Percentiles rank a stretch among this genome's conserved stretches.
Evolutionary conservation across 1,284 basidiomycete species (phyloP).

Genomic region (Malassezia caprae): DNA sequence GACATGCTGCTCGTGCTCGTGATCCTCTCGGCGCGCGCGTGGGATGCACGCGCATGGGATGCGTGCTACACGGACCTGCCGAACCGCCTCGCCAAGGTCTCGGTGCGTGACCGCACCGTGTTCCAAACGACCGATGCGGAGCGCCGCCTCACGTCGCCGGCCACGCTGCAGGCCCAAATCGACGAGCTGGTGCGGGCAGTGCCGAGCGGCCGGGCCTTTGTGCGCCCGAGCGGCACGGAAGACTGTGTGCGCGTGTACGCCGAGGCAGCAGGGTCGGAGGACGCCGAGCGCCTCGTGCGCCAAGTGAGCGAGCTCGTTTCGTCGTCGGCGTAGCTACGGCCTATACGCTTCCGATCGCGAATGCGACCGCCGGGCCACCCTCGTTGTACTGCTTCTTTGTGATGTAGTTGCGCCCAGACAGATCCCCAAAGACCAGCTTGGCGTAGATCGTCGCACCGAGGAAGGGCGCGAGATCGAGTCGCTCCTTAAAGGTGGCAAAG

Average conservation of each 20-base stretch:
- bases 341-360: conserved; percentile 17
- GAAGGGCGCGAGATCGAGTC: conserved; percentile 41
- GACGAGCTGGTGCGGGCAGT: conserved; percentile 72
- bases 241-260: conserved; percentile 97
- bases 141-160: conserved; percentile 68
- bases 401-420: conserved; percentile 33
- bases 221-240: conserved; percentile 93
- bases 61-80: conserved; percentile 85
- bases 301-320: conserved; percentile 36
- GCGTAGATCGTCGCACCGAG: conserved; percentile 45
- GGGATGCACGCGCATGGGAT: conserved; percentile 69
- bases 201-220: conserved; percentile 79
- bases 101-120: conserved; percentile 68
- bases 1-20: conserved; percentile 93
- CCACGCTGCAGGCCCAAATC: conserved; percentile 72
- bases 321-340: conserved; percentile 3
- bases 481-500: conserved; percentile 45
- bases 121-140: conserved; percentile 94
- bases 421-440: conserved; percentile 42
- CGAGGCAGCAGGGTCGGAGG: conserved; percentile 65
- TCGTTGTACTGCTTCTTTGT: conserved; percentile 46
- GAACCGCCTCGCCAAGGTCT: conserved; percentile 91
- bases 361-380: conserved; percentile 27
- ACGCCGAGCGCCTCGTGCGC: conserved; percentile 56
- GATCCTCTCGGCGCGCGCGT: conserved; percentile 63